phyloP scores from a whole-genome alignment of 2,329 filamentous ascomycete species.

The Penicillium sp. region DNA sequence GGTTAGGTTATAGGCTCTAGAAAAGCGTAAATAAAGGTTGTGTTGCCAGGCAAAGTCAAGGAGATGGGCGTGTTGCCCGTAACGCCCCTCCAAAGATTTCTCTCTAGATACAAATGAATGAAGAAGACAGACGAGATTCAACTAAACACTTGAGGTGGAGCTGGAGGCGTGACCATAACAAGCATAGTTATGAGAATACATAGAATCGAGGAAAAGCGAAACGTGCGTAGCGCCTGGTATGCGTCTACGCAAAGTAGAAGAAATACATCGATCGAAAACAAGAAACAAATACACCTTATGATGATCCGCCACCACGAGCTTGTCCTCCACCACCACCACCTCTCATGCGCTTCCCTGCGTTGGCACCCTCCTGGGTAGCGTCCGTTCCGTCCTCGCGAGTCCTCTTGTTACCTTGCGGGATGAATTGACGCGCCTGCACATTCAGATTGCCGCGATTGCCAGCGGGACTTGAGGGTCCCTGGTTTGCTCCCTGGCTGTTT shows the following conservation, averaged over 20 bases:
- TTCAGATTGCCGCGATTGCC: constrained; percentile 41
- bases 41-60: too few species aligned
- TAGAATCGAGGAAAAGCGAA: neutral
- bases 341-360: constrained; percentile 44
- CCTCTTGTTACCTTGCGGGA: constrained; percentile 53
- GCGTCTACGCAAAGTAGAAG: neutral
- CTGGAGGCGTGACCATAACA: neutral
- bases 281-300: constrained; percentile 12
- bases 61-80: too few species aligned
- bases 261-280: constrained; percentile 11
- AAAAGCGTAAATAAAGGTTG: too few species aligned
- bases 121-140: constrained; percentile 1
- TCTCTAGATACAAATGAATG: constrained; percentile 17
- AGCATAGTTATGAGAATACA: too few species aligned
- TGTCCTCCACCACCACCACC: constrained; percentile 35
- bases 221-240: neutral
- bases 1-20: too few species aligned
- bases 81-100: neutral
- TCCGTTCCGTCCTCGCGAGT: constrained; percentile 47
- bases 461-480: constrained; percentile 23
- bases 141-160: neutral
- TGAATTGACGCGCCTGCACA: constrained; percentile 49
- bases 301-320: constrained; percentile 22
- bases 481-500: constrained; percentile 7
- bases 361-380: constrained; percentile 32